These are phyloP conservation scores for Penicillium silybi DNA, from an alignment of 495 filamentous ascomycete genomes.

Conservation along the genomic window DNA sequence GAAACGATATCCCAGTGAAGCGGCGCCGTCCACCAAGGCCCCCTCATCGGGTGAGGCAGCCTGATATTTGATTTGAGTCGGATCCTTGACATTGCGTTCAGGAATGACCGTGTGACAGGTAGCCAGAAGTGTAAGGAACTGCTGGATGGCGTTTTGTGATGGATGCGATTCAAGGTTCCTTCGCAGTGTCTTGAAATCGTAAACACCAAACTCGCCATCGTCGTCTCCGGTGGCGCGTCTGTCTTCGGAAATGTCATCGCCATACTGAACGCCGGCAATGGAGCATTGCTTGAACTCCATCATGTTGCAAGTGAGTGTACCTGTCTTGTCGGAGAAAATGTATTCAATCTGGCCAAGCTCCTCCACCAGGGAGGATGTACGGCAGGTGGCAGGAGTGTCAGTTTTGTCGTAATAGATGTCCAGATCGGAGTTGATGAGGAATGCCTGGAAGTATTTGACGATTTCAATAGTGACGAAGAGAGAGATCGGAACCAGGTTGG, in stretches of 20 bases:
- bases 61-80: constrained; percentile 88
- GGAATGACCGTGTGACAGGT: constrained; percentile 99
- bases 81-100: constrained; percentile 71
- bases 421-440: constrained; percentile 92
- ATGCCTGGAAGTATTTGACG: constrained; percentile 97
- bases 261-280: constrained; percentile 91
- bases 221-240: constrained; percentile 73
- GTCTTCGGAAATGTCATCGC: constrained; percentile 90
- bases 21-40: constrained; percentile 90
- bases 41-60: constrained; percentile 97
- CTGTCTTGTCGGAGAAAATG: constrained; percentile 98
- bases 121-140: constrained; percentile 82
- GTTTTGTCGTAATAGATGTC: constrained; percentile 97
- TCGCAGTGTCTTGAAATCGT: constrained; percentile 76
- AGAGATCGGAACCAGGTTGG: constrained; percentile 92
- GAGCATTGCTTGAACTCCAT: constrained; percentile 98
- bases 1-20: constrained; percentile 81
- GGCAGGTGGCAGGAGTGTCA: constrained; percentile 92
- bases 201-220: constrained; percentile 72
- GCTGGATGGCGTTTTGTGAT: constrained; percentile 68
- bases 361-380: constrained; percentile 94
- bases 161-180: constrained; percentile 71
- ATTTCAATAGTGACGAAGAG: constrained; percentile 97
- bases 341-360: constrained; percentile 98
- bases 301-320: constrained; percentile 96